A percentile compares a stretch with the other conserved stretches of the same genome.
Evolutionary conservation across 768 basidiomycete genomes (phyloP).

Genomic region (Tricholoma terreum): DNA sequence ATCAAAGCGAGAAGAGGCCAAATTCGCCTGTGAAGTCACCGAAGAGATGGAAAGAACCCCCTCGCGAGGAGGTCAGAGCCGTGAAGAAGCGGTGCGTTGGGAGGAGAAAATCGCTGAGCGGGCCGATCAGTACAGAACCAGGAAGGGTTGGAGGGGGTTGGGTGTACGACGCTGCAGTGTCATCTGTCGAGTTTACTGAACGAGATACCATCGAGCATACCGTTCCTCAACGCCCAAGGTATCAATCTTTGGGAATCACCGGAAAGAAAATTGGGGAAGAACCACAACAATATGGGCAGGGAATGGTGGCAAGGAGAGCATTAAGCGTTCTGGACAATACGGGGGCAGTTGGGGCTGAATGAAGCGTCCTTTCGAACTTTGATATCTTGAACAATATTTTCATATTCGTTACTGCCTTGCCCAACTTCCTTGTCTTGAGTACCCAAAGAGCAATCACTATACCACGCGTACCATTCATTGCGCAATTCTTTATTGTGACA

Average conservation of each 20-base stretch:
- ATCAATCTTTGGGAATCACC: neutral
- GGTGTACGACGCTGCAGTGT: constrained; percentile 51
- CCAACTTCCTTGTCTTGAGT: too few species aligned
- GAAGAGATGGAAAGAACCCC: constrained; percentile 5
- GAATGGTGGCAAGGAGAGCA: constrained; percentile 11
- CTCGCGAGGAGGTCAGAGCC: constrained; percentile 29
- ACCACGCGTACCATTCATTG: neutral
- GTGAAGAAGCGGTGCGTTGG: constrained; percentile 58
- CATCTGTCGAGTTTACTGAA: constrained; percentile 34
- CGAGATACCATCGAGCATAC: neutral
- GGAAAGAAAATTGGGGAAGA: constrained; percentile 7
- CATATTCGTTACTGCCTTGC: neutral
- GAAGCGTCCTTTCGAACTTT: constrained; percentile 14
- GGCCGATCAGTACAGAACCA: constrained; percentile 21
- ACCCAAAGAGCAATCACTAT: neutral
- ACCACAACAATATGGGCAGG: neutral
- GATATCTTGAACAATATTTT: neutral
- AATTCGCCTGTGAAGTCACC: constrained; percentile 8
- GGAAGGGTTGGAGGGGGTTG: constrained; percentile 32
- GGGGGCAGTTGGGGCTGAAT: constrained; percentile 6
- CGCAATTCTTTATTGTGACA: neutral
- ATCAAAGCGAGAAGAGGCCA: constrained; percentile 3
- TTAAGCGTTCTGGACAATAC: constrained; percentile 15
- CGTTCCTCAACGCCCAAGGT: neutral
- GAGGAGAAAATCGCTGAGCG: constrained; percentile 43